Conservation (phyloP, 2,329 filamentous ascomycete genomes). For the Diaporthe citriasiana region DNA sequence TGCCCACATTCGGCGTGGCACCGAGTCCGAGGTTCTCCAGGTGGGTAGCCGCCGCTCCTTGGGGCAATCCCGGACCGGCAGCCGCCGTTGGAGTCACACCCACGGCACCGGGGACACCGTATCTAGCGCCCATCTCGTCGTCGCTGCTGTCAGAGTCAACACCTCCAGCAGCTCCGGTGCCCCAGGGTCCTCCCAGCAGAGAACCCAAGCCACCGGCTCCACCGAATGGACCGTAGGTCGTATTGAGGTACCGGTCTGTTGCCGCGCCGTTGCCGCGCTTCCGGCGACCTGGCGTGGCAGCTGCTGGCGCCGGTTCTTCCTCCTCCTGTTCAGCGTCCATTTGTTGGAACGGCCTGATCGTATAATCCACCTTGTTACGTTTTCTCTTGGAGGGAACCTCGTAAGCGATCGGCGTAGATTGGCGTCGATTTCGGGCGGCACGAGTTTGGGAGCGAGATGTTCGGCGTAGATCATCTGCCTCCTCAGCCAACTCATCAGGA, state of each 20-base stretch:
- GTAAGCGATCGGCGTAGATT: conserved; percentile 71
- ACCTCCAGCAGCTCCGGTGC: conserved; percentile 77
- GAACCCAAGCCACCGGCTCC: conserved; percentile 82
- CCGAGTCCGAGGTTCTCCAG: conserved; percentile 52
- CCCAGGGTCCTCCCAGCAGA: conserved; percentile 81
- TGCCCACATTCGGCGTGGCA: conserved; percentile 85
- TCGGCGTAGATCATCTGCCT: conserved; percentile 72
- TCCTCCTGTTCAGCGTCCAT: conserved; percentile 79
- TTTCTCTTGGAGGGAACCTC: conserved; percentile 68
- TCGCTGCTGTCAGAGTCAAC: conserved; percentile 97
- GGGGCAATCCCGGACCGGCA: conserved; percentile 59
- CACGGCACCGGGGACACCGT: conserved; percentile 70
- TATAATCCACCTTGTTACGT: conserved; percentile 82
- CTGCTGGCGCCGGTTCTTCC: conserved; percentile 73
- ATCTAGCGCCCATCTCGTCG: conserved; percentile 83
- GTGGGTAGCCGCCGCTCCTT: conserved; percentile 50
- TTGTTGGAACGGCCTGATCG: conserved; percentile 82
- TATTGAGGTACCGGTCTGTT: conserved; percentile 84
- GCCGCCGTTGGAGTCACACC: conserved; percentile 71
- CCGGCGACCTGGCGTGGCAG: conserved; percentile 77
- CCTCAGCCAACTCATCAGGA: conserved; percentile 75
- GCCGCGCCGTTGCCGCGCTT: conserved; percentile 73
- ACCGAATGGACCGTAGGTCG: conserved; percentile 93
- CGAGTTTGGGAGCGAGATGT: conserved; percentile 64
- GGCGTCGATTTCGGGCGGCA: conserved; percentile 59